phyloP scores from a whole-genome alignment of 345 rosid species.

The Pistacia integerrima region DNA sequence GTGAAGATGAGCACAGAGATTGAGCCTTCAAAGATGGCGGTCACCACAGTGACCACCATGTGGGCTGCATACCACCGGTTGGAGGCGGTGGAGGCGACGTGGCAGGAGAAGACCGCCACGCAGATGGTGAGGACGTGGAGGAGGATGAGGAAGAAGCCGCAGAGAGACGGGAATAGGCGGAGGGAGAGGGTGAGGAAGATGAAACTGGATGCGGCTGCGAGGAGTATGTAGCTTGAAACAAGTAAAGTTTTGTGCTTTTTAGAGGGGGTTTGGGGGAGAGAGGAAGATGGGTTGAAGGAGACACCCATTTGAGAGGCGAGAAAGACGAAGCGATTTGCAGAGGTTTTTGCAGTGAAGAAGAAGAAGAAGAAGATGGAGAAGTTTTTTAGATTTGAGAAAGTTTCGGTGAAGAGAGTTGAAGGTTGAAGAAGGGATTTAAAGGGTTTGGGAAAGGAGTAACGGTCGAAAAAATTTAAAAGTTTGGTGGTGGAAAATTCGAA shows the following conservation, averaged over 20 bases:
- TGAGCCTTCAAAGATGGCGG: conserved; percentile 47
- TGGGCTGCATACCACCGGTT: conserved; percentile 40
- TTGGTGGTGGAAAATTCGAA: background rate
- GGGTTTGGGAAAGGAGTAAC: background rate
- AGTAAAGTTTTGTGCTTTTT: conserved; percentile 27
- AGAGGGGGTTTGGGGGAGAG: conserved; percentile 19
- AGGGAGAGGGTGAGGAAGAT: conserved; percentile 47
- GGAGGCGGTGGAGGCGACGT: conserved; percentile 33
- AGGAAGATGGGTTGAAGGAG: conserved; percentile 14
- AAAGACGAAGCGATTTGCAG: background rate
- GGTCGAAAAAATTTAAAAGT: conserved; percentile 1
- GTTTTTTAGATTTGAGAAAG: background rate
- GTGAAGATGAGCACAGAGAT: conserved; percentile 37
- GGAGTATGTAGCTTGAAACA: conserved; percentile 40
- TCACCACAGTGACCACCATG: conserved; percentile 48
- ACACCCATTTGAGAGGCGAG: conserved; percentile 13
- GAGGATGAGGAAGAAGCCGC: conserved; percentile 45
- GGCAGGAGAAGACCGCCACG: conserved; percentile 36
- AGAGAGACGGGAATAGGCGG: conserved; percentile 37
- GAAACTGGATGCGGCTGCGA: conserved; percentile 43
- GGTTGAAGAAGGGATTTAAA: background rate
- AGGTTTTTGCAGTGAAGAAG: background rate
- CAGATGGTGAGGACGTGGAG: conserved; percentile 39
- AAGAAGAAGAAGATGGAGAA: background rate
- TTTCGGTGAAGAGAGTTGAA: background rate